Evolutionary conservation across 75 land plant genomes (phyloP), one percentile per base, ranked within the genome.

Genomic region (Pinus albicaulis): DNA sequence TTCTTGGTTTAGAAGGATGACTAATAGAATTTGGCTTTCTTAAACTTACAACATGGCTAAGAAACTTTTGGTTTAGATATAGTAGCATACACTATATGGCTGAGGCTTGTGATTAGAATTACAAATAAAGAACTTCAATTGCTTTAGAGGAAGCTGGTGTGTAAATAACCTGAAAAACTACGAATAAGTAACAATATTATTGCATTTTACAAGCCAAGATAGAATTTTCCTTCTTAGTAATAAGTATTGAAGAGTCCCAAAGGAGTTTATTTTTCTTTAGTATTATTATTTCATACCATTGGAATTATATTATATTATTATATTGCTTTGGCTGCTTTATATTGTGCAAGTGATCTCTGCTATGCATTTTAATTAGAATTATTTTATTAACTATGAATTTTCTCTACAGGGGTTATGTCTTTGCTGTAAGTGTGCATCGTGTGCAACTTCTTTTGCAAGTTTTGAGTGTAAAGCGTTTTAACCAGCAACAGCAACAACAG

Each of bases 341-440:
- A 31, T 63, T 31, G 71, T 66, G 44, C 23, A 31, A 48, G n/a
- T 66, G 44, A 38, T 38, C 22, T 38, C 16, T 66, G 53, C 53
- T 8, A 48, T 2, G 11, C 23, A 24, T 4, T 53, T 72, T n/a
- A 44, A 20, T 19, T 59, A 59, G 61, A 22, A 19, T 59, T 19
- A 20, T 59, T 59, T 1, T 23, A 59, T 17, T 59, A 7, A 59
- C 41, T 23, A 5, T 20, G 20, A 5, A 23, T 14, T 71, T 72
- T 72, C 24, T 55, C 16, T 89, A 62, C 87, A 98, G 99, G 84
- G 95, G 93, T 34, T 95, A 98, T 79, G 95, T 98, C 22, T 98
- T 95, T 88, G 98, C 99, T 68, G 99, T 98, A 64, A 98, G 93
- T 84, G 95, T 98, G 74, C 99, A 98, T 77, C 87, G 99, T 55